Percentiles rank a stretch among this genome's conserved stretches.
These are phyloP conservation scores for Microsporum audouinii DNA, from an alignment of 2,329 filamentous ascomycete species.

Conservation along the genomic window DNA sequence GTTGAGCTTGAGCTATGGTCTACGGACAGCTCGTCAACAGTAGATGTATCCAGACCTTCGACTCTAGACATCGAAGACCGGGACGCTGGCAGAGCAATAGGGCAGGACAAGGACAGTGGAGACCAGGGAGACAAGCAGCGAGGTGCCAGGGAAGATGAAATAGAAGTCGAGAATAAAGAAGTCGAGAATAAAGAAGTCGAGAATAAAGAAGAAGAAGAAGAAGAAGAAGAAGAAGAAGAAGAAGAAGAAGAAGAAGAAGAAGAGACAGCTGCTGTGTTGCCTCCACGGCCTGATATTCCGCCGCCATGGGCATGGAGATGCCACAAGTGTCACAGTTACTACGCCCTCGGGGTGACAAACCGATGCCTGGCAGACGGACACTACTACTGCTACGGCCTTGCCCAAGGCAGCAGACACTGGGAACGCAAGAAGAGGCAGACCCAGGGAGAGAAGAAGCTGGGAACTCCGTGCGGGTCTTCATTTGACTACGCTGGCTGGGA, in stretches of 20 bases:
- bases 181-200: no score
- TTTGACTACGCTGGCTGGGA: not conserved
- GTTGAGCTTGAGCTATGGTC: not conserved
- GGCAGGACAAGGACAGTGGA: not conserved
- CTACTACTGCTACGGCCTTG: constrained; percentile 1
- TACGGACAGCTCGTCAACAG: not conserved
- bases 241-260: constrained; percentile 7
- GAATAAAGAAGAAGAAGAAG: constrained; percentile 12
- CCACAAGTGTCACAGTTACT: not conserved
- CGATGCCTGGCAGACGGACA: constrained; percentile 1
- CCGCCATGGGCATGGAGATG: constrained; percentile 3
- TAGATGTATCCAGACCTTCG: not conserved
- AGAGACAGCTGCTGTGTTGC: not conserved
- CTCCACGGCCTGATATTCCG: not conserved
- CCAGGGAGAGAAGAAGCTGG: not conserved
- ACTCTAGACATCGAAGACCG: not conserved
- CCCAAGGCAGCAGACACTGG: not conserved
- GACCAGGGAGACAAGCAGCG: not conserved
- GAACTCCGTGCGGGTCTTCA: not conserved
- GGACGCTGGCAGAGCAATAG: not conserved
- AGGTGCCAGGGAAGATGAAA: no score
- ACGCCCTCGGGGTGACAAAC: constrained; percentile 1
- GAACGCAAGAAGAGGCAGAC: not conserved
- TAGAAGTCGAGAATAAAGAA: not conserved
- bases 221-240: constrained; percentile 14